Base-by-base conservation (phyloP, 352 stramenopile species). In the Phytophthora meadii region DNA sequence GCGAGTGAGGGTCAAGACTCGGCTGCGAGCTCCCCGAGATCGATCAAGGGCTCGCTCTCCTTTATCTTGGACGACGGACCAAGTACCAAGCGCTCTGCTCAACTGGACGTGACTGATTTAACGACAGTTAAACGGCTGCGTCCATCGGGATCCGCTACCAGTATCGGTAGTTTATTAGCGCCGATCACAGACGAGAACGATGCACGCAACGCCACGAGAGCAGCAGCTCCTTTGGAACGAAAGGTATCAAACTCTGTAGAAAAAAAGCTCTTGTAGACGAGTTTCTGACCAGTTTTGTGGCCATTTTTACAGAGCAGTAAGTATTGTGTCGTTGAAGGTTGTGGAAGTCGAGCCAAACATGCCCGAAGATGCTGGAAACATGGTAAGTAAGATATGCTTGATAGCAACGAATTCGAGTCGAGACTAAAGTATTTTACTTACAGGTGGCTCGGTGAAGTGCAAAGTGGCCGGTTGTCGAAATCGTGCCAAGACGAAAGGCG, bases 401-500 rank as follows among this genome's bases (percentile, higher is more conserved):
- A 28, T 47, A n/a, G 19, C 30, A 32, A 61, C 55, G 24, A 48
- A 36, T 36, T 36, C 4, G 30, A 36, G 30, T 14, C 3, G 30
- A 36, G 30, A 36, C 30, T 36, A 14, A 36, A 12, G 9, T 36
- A 36, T 27, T 41, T 4, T 41, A 28, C 30, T 57, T 48, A 28
- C 50, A 47, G 37, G 50, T 8, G 79, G 79, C 11, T 88, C 79
- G 6, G 68, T 84, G 25, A 76, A 85, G 44, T 90, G 82, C 66
- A 88, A 83, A 28, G 61, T 82, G 5, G 53, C 55, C 3, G 78
- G 75, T 44, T 84, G 77, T 41, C 46, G 55, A 4, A 88, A 88
- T 63, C 77, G 76, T 34, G 77, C 77, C 45, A 88, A 88, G 51
- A 81, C 77, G 17, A 83, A 83, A 48, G 79, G 79, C 4, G 66